Conservation (phyloP, 148 eudicot species). For the Arbutus unedo region DNA sequence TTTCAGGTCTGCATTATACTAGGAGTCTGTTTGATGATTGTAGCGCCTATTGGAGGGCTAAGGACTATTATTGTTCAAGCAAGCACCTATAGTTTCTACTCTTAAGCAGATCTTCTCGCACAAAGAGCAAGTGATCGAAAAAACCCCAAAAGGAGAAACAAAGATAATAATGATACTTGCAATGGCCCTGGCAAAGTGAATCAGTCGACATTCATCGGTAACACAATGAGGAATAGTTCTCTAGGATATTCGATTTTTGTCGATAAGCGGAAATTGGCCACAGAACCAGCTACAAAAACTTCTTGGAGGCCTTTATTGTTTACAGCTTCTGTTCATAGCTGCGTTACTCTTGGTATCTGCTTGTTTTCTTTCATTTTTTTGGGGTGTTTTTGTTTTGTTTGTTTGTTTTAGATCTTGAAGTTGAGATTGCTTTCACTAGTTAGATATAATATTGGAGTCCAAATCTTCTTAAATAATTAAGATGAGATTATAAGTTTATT, state of each 20-base stretch:
- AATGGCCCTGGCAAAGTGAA: not conserved
- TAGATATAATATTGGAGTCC: not conserved
- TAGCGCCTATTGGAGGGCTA: conserved; percentile 31
- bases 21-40: conserved; percentile 27
- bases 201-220: not conserved
- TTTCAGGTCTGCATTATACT: conserved; percentile 28
- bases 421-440: not conserved
- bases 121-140: not conserved
- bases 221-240: not conserved
- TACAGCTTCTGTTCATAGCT: not conserved
- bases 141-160: not conserved
- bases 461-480: not conserved
- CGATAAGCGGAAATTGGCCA: not conserved
- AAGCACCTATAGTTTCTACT: conserved; percentile 21
- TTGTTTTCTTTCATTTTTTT: not conserved
- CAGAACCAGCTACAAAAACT: not conserved
- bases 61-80: conserved; percentile 23
- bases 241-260: not conserved
- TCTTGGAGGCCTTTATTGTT: not conserved
- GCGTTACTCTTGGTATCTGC: not conserved
- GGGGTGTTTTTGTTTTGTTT: not conserved
- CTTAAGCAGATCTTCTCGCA: not conserved
- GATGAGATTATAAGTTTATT: not conserved
- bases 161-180: not conserved
- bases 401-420: not conserved